phyloP scores from a whole-genome alignment of 2,329 filamentous ascomycete species.

The Pseudogymnoascus sp. region DNA sequence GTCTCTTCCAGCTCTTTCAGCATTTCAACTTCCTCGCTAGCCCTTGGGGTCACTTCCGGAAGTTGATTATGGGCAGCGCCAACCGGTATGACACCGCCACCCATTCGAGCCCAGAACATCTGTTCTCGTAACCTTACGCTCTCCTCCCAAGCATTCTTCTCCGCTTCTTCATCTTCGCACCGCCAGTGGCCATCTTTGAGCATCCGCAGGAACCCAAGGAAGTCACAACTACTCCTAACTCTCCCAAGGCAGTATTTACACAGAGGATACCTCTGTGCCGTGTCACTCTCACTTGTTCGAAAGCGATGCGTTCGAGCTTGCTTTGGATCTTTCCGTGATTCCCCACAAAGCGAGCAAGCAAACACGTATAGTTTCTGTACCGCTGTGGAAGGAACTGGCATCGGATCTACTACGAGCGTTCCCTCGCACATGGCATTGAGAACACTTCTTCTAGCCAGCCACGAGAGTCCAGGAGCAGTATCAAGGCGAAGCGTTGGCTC shows the following conservation, averaged over 20 bases:
- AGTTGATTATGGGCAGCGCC: slow-evolving; percentile 18
- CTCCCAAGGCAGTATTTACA: slow-evolving; percentile 82
- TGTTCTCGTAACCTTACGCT: slow-evolving; percentile 80
- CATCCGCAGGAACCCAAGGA: slow-evolving; percentile 83
- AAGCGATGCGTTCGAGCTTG: slow-evolving; percentile 81
- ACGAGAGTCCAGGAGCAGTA: slow-evolving; percentile 81
- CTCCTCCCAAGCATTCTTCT: slow-evolving; percentile 90
- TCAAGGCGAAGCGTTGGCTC: slow-evolving; percentile 90
- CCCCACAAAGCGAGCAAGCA: slow-evolving; percentile 78
- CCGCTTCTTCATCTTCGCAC: slow-evolving; percentile 72
- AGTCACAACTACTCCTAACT: slow-evolving; percentile 83
- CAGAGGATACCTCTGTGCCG: slow-evolving; percentile 79
- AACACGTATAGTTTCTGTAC: slow-evolving; percentile 36
- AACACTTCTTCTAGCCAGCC: slow-evolving; percentile 82
- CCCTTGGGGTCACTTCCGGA: slow-evolving; percentile 20
- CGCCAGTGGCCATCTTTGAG: slow-evolving; percentile 90
- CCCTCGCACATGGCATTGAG: slow-evolving; percentile 77
- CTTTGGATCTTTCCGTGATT: slow-evolving; percentile 61
- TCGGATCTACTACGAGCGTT: slow-evolving; percentile 80
- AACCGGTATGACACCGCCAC: slow-evolving; percentile 75
- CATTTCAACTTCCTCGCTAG: slow-evolving; percentile 23
- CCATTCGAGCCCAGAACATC: slow-evolving; percentile 95
- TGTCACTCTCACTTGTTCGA: slow-evolving; percentile 77
- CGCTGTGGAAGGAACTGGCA: slow-evolving; percentile 50
- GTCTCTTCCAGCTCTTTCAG: slow-evolving; percentile 25